These are phyloP conservation scores for Boletus subcaerulescens DNA, from an alignment of 768 basidiomycete genomes.

Conservation along the genomic window DNA sequence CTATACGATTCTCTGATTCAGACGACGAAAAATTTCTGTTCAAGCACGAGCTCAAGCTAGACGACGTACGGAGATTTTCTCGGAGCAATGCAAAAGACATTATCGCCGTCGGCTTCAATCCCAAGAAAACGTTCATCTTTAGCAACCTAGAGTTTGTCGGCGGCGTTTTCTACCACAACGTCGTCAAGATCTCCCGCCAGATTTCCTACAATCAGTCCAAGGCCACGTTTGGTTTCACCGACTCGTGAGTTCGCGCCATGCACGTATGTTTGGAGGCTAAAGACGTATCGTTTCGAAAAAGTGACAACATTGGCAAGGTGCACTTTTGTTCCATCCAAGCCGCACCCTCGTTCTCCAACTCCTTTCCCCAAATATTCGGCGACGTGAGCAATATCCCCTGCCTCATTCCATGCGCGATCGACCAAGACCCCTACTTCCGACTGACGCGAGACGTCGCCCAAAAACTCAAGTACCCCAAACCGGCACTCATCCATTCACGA, in stretches of 20 bases:
- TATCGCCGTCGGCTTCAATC: slow-evolving; percentile 92
- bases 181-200: slow-evolving; percentile 87
- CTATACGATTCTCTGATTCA: slow-evolving; percentile 24
- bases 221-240: slow-evolving; percentile 94
- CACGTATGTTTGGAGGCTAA: not conserved
- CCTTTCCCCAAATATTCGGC: slow-evolving; percentile 98
- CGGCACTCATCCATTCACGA: slow-evolving; percentile 86
- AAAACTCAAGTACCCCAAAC: slow-evolving; percentile 95
- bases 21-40: slow-evolving; percentile 99
- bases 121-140: slow-evolving; percentile 95
- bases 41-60: slow-evolving; percentile 89
- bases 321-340: slow-evolving; percentile 97
- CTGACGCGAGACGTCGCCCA: slow-evolving; percentile 93
- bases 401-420: slow-evolving; percentile 97
- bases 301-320: slow-evolving; percentile 97
- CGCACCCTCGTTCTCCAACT: slow-evolving; percentile 94
- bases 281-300: slow-evolving; percentile 31
- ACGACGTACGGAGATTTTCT: slow-evolving; percentile 81
- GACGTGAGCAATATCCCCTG: slow-evolving; percentile 77
- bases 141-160: slow-evolving; percentile 88
- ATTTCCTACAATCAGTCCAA: slow-evolving; percentile 93
- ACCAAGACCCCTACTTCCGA: slow-evolving; percentile 97
- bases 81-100: slow-evolving; percentile 91
- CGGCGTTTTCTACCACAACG: slow-evolving; percentile 91
- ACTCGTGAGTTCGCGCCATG: slow-evolving; percentile 63